phyloP scores from a whole-genome alignment of 2,329 filamentous ascomycete species.

The Fusarium sp. region DNA sequence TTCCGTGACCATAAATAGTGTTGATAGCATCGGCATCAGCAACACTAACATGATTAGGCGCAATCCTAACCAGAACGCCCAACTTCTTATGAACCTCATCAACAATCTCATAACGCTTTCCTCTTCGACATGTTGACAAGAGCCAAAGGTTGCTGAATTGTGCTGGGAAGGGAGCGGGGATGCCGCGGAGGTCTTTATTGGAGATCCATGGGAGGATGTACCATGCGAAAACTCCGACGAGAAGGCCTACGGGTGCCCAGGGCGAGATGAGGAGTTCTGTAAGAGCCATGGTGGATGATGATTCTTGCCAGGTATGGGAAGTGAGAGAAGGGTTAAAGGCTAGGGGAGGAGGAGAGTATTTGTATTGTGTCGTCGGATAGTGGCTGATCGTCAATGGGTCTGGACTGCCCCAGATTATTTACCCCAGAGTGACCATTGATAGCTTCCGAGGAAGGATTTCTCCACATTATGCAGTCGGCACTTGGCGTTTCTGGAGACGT shows the following conservation, averaged over 20 bases:
- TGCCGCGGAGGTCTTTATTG: slow-evolving; percentile 60
- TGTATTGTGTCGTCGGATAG: background rate
- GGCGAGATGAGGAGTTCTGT: slow-evolving; percentile 33
- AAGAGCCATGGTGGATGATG: slow-evolving; percentile 27
- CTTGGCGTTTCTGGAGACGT: fast-evolving
- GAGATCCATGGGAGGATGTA: slow-evolving; percentile 60
- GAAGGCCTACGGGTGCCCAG: slow-evolving; percentile 33
- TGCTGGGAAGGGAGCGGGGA: slow-evolving; percentile 73
- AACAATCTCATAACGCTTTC: slow-evolving; percentile 72
- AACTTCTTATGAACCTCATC: slow-evolving; percentile 79
- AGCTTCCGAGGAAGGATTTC: slow-evolving; percentile 21
- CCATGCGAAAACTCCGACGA: slow-evolving; percentile 24
- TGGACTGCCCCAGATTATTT: slow-evolving; percentile 17
- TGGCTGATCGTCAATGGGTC: background rate
- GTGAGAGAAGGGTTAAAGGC: no score
- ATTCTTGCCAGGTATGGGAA: background rate
- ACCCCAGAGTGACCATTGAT: slow-evolving; percentile 16
- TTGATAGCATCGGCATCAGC: slow-evolving; percentile 82
- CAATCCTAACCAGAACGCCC: slow-evolving; percentile 82
- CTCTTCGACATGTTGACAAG: slow-evolving; percentile 72
- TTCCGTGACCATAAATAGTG: slow-evolving; percentile 82
- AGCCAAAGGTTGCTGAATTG: slow-evolving; percentile 86
- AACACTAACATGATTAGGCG: slow-evolving; percentile 85
- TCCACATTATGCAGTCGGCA: background rate
- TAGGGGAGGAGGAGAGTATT: background rate